Conservation (phyloP, 2,329 filamentous ascomycete species). For the Mycosphaerella sp. region DNA sequence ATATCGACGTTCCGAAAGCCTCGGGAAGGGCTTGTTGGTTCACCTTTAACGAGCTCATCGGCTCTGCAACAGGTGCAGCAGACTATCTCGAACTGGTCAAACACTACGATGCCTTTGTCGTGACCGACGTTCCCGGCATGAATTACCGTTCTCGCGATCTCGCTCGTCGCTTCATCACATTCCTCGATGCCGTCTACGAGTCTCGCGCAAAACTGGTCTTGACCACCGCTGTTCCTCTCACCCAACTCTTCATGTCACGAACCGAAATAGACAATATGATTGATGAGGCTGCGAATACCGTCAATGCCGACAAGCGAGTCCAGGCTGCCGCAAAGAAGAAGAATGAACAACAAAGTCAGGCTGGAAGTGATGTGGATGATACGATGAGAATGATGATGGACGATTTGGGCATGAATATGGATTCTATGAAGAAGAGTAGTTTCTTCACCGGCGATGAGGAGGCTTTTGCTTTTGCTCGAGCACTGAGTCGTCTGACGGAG, state of each 20-base stretch:
- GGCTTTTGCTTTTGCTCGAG: slow-evolving; percentile 88
- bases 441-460: slow-evolving; percentile 95
- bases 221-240: slow-evolving; percentile 77
- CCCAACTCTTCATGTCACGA: slow-evolving; percentile 62
- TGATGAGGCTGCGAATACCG: slow-evolving; percentile 29
- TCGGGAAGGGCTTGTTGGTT: slow-evolving; percentile 87
- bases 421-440: slow-evolving; percentile 73
- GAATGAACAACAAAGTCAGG: background rate
- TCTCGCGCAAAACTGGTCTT: slow-evolving; percentile 87
- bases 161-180: slow-evolving; percentile 90
- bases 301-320: slow-evolving; percentile 25
- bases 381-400: slow-evolving; percentile 78
- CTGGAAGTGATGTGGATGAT: slow-evolving; percentile 49
- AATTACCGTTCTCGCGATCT: slow-evolving; percentile 77
- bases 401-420: slow-evolving; percentile 77
- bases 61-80: slow-evolving; percentile 79
- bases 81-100: slow-evolving; percentile 91
- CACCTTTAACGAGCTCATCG: slow-evolving; percentile 86
- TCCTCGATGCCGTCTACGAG: slow-evolving; percentile 95
- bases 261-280: slow-evolving; percentile 43
- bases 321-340: slow-evolving; percentile 32
- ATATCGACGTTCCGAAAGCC: slow-evolving; percentile 79
- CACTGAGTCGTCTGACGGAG: slow-evolving; percentile 74
- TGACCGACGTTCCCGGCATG: slow-evolving; percentile 68
- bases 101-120: slow-evolving; percentile 84